These are phyloP conservation scores for Nitzschia sp. DNA, from an alignment of 108 stramenopile genomes.

Conservation along the genomic window DNA sequence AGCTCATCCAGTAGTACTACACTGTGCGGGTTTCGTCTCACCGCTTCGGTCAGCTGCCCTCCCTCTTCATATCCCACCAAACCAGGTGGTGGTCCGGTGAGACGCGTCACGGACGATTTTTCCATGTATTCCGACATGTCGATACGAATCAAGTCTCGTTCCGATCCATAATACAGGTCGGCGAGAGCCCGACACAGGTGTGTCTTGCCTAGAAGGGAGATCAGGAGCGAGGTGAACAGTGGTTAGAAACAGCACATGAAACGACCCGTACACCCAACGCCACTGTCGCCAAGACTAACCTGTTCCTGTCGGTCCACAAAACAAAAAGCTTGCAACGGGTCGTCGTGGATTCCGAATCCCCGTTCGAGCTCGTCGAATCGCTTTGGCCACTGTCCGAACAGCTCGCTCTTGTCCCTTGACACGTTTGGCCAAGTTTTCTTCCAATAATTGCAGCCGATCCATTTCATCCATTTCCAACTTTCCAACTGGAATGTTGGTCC, in stretches of 20 bases:
- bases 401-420: slow-evolving; percentile 92
- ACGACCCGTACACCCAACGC: no score
- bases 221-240: no score
- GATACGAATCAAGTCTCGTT: slow-evolving; percentile 89
- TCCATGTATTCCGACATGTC: slow-evolving; percentile 94
- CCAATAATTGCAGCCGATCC: slow-evolving; percentile 80
- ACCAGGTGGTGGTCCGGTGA: slow-evolving; percentile 95
- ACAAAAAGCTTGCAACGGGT: slow-evolving; percentile 86
- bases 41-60: slow-evolving; percentile 97
- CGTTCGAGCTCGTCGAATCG: slow-evolving; percentile 77
- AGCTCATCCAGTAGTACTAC: slow-evolving; percentile 96
- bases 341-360: slow-evolving; percentile 72
- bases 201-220: slow-evolving; percentile 81
- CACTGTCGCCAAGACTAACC: no score
- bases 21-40: slow-evolving; percentile 90
- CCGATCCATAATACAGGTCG: slow-evolving; percentile 83
- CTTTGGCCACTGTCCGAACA: slow-evolving; percentile 74
- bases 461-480: slow-evolving; percentile 75
- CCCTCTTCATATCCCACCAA: slow-evolving; percentile 92
- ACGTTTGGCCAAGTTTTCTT: slow-evolving; percentile 54
- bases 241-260: no score
- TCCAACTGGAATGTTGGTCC: slow-evolving; percentile 74
- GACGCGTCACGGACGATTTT: slow-evolving; percentile 85
- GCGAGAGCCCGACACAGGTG: slow-evolving; percentile 90
- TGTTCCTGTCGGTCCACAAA: slow-evolving; percentile 87